Evolutionary conservation across 2,329 filamentous ascomycete genomes (phyloP).

Genomic region (Ceratocystis albifundus): DNA sequence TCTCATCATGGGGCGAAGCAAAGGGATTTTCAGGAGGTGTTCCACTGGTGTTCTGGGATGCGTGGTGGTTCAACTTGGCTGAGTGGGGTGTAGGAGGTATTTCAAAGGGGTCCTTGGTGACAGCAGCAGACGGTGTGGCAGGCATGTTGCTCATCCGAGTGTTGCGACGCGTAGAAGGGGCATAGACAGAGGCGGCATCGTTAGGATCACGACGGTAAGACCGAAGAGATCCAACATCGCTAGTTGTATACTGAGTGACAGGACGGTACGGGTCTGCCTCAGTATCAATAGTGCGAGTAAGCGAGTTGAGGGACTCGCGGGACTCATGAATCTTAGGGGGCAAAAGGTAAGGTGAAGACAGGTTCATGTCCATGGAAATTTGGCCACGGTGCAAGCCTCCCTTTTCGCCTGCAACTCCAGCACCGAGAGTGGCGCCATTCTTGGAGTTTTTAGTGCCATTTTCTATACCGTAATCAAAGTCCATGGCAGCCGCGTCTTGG

Average conservation of each 20-base stretch:
- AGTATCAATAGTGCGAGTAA: slow-evolving; percentile 62
- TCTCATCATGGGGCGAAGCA: slow-evolving; percentile 19
- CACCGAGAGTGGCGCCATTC: slow-evolving; percentile 27
- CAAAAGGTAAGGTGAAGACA: slow-evolving; percentile 84
- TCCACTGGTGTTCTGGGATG: slow-evolving; percentile 8
- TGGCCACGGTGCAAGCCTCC: slow-evolving; percentile 39
- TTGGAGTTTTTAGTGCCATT: slow-evolving; percentile 34
- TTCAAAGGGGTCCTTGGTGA: slow-evolving; percentile 21
- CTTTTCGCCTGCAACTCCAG: slow-evolving; percentile 38
- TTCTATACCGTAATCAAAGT: slow-evolving; percentile 80
- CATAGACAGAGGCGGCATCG: slow-evolving; percentile 37
- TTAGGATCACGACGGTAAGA: slow-evolving; percentile 36
- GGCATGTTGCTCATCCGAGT: slow-evolving; percentile 36
- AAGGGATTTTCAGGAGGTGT: slow-evolving; percentile 21
- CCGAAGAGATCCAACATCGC: slow-evolving; percentile 45
- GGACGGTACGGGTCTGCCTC: slow-evolving; percentile 77
- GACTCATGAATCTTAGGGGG: slow-evolving; percentile 69
- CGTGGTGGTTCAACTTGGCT: slow-evolving; percentile 7
- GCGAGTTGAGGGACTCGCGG: slow-evolving; percentile 72
- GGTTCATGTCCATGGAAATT: slow-evolving; percentile 60
- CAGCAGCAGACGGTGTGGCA: slow-evolving; percentile 29
- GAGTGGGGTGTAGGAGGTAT: slow-evolving; percentile 18
- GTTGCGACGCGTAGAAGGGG: slow-evolving; percentile 33
- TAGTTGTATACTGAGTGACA: slow-evolving; percentile 44
- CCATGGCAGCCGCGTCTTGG: slow-evolving; percentile 73